Evolutionary conservation across 805 yeast genomes (phyloP).

Genomic region (Saccharomycopsis sp.): DNA sequence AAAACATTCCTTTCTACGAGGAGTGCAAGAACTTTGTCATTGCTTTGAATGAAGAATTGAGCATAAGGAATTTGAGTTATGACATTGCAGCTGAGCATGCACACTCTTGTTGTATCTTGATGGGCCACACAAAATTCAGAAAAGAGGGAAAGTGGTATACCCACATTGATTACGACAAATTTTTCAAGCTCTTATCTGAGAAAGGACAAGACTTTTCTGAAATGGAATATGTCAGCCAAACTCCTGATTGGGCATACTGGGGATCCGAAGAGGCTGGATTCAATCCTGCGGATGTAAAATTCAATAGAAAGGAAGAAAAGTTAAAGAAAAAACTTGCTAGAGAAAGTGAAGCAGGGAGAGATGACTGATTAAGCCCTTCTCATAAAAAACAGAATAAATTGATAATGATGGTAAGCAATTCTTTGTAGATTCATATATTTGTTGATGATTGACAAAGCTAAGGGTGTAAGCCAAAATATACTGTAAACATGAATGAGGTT

Average conservation of each 20-base stretch:
- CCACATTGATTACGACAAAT: constrained; percentile 73
- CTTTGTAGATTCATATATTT: no score
- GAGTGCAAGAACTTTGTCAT: constrained; percentile 75
- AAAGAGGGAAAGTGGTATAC: constrained; percentile 75
- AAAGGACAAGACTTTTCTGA: constrained; percentile 63
- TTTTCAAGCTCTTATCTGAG: constrained; percentile 55
- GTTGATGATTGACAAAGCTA: no score
- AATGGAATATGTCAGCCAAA: constrained; percentile 69
- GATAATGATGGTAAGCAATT: no score
- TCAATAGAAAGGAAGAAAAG: constrained; percentile 54
- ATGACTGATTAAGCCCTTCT: no score
- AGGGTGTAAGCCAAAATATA: no score
- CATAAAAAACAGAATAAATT: no score
- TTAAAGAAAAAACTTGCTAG: constrained; percentile 30
- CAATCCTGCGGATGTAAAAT: constrained; percentile 74
- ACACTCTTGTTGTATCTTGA: constrained; percentile 83
- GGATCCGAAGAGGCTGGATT: constrained; percentile 83
- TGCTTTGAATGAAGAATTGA: constrained; percentile 50
- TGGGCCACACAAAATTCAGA: constrained; percentile 67
- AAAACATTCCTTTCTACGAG: constrained; percentile 88
- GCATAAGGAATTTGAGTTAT: constrained; percentile 58
- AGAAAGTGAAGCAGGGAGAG: no score
- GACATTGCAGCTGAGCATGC: constrained; percentile 93
- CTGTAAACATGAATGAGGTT: no score
- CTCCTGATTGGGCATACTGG: constrained; percentile 89